phyloP scores from a whole-genome alignment of 257 asterid species.

The Ocimum tenuiflorum region DNA sequence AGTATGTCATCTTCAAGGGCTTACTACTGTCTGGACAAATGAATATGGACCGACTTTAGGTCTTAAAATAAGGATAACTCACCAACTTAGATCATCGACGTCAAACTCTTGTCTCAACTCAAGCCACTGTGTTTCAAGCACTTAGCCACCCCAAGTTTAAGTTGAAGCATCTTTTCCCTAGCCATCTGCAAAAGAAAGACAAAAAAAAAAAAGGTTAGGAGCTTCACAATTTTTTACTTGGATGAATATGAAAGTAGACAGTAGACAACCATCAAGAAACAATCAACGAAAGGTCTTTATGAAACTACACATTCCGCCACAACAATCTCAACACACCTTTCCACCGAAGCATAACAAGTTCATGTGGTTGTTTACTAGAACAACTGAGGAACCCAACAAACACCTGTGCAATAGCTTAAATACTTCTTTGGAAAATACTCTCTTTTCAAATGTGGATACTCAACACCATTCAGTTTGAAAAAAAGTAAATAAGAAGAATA shows the following conservation, averaged over 20 bases:
- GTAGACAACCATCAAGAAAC: background rate
- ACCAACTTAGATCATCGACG: background rate
- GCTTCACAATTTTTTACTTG: background rate
- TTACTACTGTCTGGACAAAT: background rate
- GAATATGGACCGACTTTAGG: background rate
- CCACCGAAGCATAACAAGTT: slow-evolving; percentile 5
- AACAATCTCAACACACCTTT: background rate
- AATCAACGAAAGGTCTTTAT: background rate
- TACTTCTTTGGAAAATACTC: background rate
- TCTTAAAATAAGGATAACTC: slow-evolving; percentile 5
- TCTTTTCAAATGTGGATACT: slow-evolving; percentile 5
- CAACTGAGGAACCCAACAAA: background rate
- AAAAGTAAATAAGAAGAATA: background rate
- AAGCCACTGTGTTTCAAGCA: slow-evolving; percentile 39
- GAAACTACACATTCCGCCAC: background rate
- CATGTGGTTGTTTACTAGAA: background rate
- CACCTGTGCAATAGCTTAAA: background rate
- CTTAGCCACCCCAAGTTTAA: slow-evolving; percentile 58
- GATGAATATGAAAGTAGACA: background rate
- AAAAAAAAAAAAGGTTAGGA: background rate
- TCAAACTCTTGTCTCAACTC: slow-evolving; percentile 21
- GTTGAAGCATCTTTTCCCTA: slow-evolving; percentile 61
- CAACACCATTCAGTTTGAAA: background rate
- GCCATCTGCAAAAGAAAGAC: slow-evolving; percentile 51
- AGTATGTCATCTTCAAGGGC: background rate